A percentile compares a stretch with the other conserved stretches of the same genome.
Conservation (phyloP, 257 asterid genomes). For the Knoxia roxburghii region DNA sequence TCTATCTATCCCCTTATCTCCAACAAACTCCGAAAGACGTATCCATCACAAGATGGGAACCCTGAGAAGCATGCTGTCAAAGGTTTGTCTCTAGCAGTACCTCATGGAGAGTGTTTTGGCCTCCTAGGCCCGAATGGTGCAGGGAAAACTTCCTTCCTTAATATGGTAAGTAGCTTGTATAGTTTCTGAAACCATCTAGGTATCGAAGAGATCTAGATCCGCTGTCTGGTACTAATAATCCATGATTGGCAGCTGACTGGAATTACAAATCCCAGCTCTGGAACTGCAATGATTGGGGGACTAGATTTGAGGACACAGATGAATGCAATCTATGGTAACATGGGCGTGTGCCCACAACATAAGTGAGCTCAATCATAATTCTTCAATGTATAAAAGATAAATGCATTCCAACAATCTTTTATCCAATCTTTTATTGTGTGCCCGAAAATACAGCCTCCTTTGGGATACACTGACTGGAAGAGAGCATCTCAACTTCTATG, state of each 20-base stretch:
- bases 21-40: constrained; percentile 32
- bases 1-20: constrained; percentile 26
- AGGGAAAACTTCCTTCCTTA: constrained; percentile 72
- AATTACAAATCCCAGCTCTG: constrained; percentile 74
- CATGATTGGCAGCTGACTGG: constrained; percentile 68
- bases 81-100: constrained; percentile 34
- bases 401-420: background rate
- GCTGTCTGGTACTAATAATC: background rate
- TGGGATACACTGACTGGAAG: constrained; percentile 85
- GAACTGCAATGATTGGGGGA: constrained; percentile 72
- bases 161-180: constrained; percentile 54
- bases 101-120: constrained; percentile 43
- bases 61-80: constrained; percentile 38
- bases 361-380: constrained; percentile 40
- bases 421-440: background rate
- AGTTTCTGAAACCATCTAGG: constrained; percentile 13
- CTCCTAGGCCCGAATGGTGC: constrained; percentile 51
- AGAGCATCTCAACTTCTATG: constrained; percentile 88
- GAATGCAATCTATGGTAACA: constrained; percentile 77
- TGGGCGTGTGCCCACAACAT: constrained; percentile 98
- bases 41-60: constrained; percentile 37
- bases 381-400: constrained; percentile 10
- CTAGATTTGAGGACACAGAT: constrained; percentile 66
- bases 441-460: constrained; percentile 49
- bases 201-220: background rate